phyloP scores from a whole-genome alignment of 192 early-diverging fungal species.

The Kappamyces sp. region DNA sequence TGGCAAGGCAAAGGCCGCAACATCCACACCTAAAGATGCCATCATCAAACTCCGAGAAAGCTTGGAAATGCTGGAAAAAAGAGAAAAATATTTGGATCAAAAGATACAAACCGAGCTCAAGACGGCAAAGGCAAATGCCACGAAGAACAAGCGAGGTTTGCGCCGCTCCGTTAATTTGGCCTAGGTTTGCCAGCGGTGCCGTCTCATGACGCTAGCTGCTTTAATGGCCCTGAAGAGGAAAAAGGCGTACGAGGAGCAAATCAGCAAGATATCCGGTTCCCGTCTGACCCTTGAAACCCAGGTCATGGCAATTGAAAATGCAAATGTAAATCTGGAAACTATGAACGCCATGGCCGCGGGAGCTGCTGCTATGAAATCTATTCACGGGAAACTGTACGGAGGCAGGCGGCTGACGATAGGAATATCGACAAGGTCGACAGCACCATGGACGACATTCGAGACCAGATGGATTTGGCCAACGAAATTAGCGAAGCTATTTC shows the following conservation, averaged over 20 bases:
- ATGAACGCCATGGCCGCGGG: slow-evolving; percentile 93
- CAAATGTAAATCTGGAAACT: slow-evolving; percentile 91
- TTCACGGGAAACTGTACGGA: slow-evolving; percentile 78
- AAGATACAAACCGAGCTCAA: slow-evolving; percentile 83
- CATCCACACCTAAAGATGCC: slow-evolving; percentile 81
- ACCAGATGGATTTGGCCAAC: slow-evolving; percentile 95
- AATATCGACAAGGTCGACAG: slow-evolving; percentile 91
- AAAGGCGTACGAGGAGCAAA: slow-evolving; percentile 73
- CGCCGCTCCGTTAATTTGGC: not conserved
- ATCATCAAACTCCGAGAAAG: slow-evolving; percentile 88
- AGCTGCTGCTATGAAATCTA: slow-evolving; percentile 86
- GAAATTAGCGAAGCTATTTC: slow-evolving; percentile 92
- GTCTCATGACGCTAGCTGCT: slow-evolving; percentile 48
- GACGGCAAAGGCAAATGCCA: slow-evolving; percentile 79
- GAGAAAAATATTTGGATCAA: slow-evolving; percentile 76
- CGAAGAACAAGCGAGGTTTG: slow-evolving; percentile 84
- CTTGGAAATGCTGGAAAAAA: slow-evolving; percentile 90
- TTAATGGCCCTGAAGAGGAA: slow-evolving; percentile 94
- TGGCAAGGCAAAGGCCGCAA: slow-evolving; percentile 34
- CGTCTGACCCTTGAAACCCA: slow-evolving; percentile 90
- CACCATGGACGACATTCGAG: slow-evolving; percentile 94
- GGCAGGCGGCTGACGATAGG: slow-evolving; percentile 32
- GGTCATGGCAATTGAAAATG: slow-evolving; percentile 90
- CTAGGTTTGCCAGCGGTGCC: not conserved
- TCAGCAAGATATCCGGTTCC: slow-evolving; percentile 82